Evolutionary conservation across 1,284 basidiomycete species (phyloP), one percentile per base, ranked within the genome.

Genomic region (Sphagnurus paluster): DNA sequence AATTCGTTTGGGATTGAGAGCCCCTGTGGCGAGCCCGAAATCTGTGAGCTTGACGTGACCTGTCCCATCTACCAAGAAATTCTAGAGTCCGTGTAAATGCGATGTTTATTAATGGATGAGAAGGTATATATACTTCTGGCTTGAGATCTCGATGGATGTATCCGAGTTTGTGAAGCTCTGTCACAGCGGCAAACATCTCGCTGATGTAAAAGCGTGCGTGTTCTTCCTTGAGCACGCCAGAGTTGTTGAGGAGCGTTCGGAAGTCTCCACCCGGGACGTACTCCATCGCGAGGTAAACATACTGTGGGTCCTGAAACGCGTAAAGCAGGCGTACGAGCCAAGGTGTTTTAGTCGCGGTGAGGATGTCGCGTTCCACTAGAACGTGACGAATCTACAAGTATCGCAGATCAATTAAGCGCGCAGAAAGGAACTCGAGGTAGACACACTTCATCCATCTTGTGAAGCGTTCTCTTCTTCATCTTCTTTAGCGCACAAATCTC

Each of bases 41-140:
- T 99, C 97, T 5, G 97, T 99, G 37, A 99, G 75, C 70, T 99
- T 99, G 66, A 99, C 96, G 65, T 99, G 97, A 1, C 97, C 97
- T 7, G 87, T 85, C 7, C 89, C 81, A 63, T 99, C 97, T 32
- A 99, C 90, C 39, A 99, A 76, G 76, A 99, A 99, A 70, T 99
- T 99, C 90, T 98, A 23, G 28, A 38, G 35, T 20, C 26, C 29
- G 39, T n/a, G 42, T 29, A n/a, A 14, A 21, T 16, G 16, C 13
- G 43, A 37, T 9, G 49, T 36, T 16, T 40, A 17, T 30, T 19
- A 32, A 19, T 42, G 26, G 41, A 25, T n/a, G 5, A 41, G 29
- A 24, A n/a, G 16, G 5, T 16, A 11, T n/a, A 54, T 63, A 39
- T 52, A 92, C 93, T 80, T 98, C 96, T 1, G 96, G 96, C 68